Evolutionary conservation across 1,139 yeast genomes (phyloP).

Genomic region (Suhomyces ambrosiae): DNA sequence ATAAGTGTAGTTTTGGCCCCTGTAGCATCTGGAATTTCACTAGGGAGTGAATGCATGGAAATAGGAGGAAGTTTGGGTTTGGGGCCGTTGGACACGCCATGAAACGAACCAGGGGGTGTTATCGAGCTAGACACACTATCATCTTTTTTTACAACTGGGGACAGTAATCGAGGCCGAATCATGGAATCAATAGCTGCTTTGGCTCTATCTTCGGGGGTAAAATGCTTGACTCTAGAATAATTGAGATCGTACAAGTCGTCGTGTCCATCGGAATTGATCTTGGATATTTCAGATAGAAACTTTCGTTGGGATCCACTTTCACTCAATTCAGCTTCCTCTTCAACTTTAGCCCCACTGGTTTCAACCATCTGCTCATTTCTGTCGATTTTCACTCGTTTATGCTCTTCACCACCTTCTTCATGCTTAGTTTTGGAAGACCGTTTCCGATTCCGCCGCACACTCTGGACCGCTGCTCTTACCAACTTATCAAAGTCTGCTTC

Average conservation of each 20-base stretch:
- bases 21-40: conserved; percentile 14
- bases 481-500: conserved; percentile 80
- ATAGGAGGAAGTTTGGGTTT: conserved; percentile 15
- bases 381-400: conserved; percentile 3
- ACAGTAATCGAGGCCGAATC: conserved; percentile 34
- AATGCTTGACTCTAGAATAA: conserved; percentile 34
- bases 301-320: conserved; percentile 7
- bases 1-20: conserved; percentile 30
- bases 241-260: conserved; percentile 38
- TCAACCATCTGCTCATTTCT: neutral
- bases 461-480: conserved; percentile 89
- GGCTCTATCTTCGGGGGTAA: conserved; percentile 39
- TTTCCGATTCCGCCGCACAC: conserved; percentile 49
- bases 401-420: conserved; percentile 14
- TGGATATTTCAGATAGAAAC: conserved; percentile 42
- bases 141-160: neutral
- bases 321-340: conserved; percentile 8
- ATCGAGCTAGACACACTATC: neutral
- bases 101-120: neutral
- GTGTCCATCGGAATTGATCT: conserved; percentile 36
- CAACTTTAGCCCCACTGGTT: neutral
- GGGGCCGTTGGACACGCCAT: neutral
- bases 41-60: conserved; percentile 9
- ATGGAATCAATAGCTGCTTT: conserved; percentile 41
- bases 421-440: conserved; percentile 36